Evolutionary conservation across 805 yeast species (phyloP).

Genomic region (Cyberlindnera euphorbiae): DNA sequence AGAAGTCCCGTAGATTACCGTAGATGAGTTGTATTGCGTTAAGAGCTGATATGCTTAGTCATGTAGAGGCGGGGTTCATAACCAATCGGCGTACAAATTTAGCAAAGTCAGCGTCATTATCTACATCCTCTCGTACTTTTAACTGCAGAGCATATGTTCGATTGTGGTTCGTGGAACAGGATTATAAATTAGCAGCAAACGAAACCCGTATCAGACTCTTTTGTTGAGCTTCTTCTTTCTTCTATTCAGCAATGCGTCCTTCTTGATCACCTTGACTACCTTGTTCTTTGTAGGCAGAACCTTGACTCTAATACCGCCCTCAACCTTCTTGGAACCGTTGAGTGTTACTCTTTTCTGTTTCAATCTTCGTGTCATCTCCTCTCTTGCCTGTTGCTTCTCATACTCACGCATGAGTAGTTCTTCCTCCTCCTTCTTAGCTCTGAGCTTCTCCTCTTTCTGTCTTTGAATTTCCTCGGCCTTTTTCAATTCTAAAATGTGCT

Average conservation of each 20-base stretch:
- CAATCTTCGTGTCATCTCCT: slow-evolving; percentile 14
- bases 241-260: slow-evolving; percentile 20
- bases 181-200: no score
- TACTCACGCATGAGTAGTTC: slow-evolving; percentile 13
- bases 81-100: no score
- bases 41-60: no score
- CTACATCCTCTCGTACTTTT: no score
- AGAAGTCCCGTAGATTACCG: no score
- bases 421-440: slow-evolving; percentile 18
- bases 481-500: slow-evolving; percentile 17
- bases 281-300: slow-evolving; percentile 14
- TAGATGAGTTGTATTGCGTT: no score
- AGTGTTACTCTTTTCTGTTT: slow-evolving; percentile 10
- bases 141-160: no score
- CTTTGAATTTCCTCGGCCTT: slow-evolving; percentile 17
- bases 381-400: slow-evolving; percentile 14
- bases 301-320: slow-evolving; percentile 22
- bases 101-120: no score
- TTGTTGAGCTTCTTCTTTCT: slow-evolving; percentile 25
- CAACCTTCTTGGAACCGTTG: slow-evolving; percentile 17
- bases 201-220: slow-evolving; percentile 4
- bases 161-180: no score
- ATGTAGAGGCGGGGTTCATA: no score
- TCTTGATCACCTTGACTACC: slow-evolving; percentile 11
- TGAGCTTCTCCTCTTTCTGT: slow-evolving; percentile 11